These are phyloP conservation scores for Trypanosoma scelopori DNA, from an alignment of 208 protist species.

Conservation along the genomic window DNA sequence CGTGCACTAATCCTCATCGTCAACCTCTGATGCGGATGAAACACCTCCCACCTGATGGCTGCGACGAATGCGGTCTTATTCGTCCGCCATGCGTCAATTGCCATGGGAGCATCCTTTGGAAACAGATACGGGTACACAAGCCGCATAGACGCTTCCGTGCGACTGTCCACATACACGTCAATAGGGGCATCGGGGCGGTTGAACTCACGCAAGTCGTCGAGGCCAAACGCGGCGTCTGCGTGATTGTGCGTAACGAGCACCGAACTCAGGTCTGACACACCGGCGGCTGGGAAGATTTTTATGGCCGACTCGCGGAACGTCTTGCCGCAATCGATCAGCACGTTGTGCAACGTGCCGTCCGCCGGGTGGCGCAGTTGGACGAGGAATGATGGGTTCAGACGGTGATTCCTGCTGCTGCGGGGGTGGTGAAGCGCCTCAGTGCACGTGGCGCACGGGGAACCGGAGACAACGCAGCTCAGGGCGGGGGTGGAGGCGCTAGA, in stretches of 20 bases:
- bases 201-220: slow-evolving; percentile 81
- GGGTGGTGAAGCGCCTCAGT: slow-evolving; percentile 30
- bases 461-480: slow-evolving; percentile 39
- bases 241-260: slow-evolving; percentile 80
- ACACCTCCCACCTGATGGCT: slow-evolving; percentile 10
- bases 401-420: slow-evolving; percentile 33
- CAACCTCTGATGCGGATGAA: slow-evolving; percentile 8
- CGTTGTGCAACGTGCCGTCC: slow-evolving; percentile 43
- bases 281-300: slow-evolving; percentile 39
- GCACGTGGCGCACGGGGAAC: slow-evolving; percentile 38
- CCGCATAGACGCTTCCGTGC: slow-evolving; percentile 34
- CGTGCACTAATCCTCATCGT: slow-evolving; percentile 5
- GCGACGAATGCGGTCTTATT: slow-evolving; percentile 21
- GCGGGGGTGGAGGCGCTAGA: slow-evolving; percentile 53
- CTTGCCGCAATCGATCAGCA: slow-evolving; percentile 78
- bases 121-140: slow-evolving; percentile 54
- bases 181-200: slow-evolving; percentile 31
- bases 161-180: slow-evolving; percentile 39
- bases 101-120: slow-evolving; percentile 14
- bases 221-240: slow-evolving; percentile 64
- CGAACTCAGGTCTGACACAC: slow-evolving; percentile 48
- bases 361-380: slow-evolving; percentile 51
- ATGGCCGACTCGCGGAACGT: slow-evolving; percentile 67
- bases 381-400: slow-evolving; percentile 56
- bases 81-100: slow-evolving; percentile 1